A percentile compares a stretch with the other conserved stretches of the same genome.
Evolutionary conservation across 2,329 filamentous ascomycete species (phyloP).

Genomic region (Sphaceloma murrayae): DNA sequence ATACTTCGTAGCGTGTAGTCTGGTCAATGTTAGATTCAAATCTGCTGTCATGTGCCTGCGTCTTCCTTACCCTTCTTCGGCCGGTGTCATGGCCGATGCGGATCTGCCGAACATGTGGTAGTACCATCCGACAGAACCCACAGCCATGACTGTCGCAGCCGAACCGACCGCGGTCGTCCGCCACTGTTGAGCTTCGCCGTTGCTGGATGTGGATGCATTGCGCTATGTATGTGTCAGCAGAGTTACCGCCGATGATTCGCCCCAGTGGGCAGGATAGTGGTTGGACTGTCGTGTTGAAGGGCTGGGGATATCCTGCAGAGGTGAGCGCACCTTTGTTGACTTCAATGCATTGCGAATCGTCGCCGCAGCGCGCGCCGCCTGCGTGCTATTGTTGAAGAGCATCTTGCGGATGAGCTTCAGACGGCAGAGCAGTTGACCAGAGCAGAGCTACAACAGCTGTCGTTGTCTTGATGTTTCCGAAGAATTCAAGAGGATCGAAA

Average conservation of each 20-base stretch:
- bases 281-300: background rate
- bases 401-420: constrained; percentile 16
- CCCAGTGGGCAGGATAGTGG: background rate
- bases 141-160: constrained; percentile 75
- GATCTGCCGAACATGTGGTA: constrained; percentile 89
- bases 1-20: constrained; percentile 83
- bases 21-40: constrained; percentile 33
- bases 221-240: constrained; percentile 34
- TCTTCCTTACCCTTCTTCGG: constrained; percentile 89
- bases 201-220: constrained; percentile 62
- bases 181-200: constrained; percentile 59
- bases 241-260: constrained; percentile 19
- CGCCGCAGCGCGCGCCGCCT: constrained; percentile 11
- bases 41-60: background rate
- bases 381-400: constrained; percentile 14
- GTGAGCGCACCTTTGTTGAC: constrained; percentile 11
- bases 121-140: constrained; percentile 92
- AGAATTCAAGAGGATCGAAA: constrained; percentile 6
- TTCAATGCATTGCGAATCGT: constrained; percentile 16
- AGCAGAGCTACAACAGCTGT: too few species aligned
- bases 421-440: too few species aligned
- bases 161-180: constrained; percentile 78
- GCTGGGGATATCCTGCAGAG: constrained; percentile 2
- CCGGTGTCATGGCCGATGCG: constrained; percentile 79
- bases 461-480: background rate